These are phyloP conservation scores for Fusarium foetens DNA, from an alignment of 2,329 filamentous ascomycete genomes.

Conservation along the genomic window DNA sequence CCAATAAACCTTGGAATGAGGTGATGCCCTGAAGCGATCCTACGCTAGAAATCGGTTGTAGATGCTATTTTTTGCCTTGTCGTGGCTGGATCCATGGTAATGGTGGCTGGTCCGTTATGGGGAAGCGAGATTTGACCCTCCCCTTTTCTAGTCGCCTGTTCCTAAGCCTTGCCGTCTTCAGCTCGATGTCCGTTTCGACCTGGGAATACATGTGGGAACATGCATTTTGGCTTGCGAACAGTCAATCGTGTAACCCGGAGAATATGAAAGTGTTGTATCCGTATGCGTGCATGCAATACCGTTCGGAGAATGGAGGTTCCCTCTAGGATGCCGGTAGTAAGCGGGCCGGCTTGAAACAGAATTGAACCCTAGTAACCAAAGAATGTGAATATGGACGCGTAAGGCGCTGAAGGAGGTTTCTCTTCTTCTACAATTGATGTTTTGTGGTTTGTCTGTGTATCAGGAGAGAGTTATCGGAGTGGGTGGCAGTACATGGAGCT, in stretches of 20 bases:
- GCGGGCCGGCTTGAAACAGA: slow-evolving; percentile 30
- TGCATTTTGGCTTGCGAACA: neutral
- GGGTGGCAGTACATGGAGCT: neutral
- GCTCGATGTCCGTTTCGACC: slow-evolving; percentile 6
- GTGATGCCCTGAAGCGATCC: slow-evolving; percentile 10
- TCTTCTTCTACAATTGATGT: neutral
- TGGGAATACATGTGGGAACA: neutral
- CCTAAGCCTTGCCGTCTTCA: neutral
- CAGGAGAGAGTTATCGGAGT: neutral
- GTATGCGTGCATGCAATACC: neutral
- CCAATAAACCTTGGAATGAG: slow-evolving; percentile 10
- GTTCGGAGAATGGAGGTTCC: slow-evolving; percentile 10
- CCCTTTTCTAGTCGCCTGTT: slow-evolving; percentile 13
- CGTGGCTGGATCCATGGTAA: neutral
- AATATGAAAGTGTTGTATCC: neutral
- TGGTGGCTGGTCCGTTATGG: slow-evolving; percentile 30
- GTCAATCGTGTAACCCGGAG: slow-evolving; percentile 6
- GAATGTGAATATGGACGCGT: slow-evolving; percentile 8
- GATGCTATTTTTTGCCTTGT: slow-evolving; percentile 23
- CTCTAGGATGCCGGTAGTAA: neutral
- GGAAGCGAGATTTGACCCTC: slow-evolving; percentile 41
- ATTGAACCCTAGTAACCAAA: neutral
- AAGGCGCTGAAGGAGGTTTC: neutral
- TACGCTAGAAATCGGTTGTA: slow-evolving; percentile 2
- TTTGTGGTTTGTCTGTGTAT: neutral